Evolutionary conservation across 495 filamentous ascomycete species (phyloP).

Genomic region (Cercophora samala): DNA sequence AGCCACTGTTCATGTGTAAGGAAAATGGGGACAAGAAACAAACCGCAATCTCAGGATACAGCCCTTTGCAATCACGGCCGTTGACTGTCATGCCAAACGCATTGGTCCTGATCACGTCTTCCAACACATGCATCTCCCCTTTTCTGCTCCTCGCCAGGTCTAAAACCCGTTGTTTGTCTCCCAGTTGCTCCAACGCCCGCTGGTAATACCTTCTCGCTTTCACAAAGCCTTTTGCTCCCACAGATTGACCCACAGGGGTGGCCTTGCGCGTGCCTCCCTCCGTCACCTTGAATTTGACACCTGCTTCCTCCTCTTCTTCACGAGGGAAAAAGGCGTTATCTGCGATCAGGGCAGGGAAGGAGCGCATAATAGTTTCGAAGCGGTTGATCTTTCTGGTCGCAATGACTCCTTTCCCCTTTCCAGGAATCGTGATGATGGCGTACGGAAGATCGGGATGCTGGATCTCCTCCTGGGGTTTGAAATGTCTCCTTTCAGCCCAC

Average conservation of each 20-base stretch:
- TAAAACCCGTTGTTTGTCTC: conserved; percentile 27
- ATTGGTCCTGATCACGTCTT: conserved; percentile 37
- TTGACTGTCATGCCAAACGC: conserved; percentile 31
- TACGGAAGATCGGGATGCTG: conserved; percentile 21
- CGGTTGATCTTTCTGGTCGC: conserved; percentile 31
- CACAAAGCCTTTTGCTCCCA: conserved; percentile 6
- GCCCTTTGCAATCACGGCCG: conserved; percentile 29
- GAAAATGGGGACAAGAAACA: conserved; percentile 9
- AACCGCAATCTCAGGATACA: conserved; percentile 39
- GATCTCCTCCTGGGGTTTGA: conserved; percentile 18
- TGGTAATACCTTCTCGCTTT: conserved; percentile 25
- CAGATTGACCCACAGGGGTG: neutral
- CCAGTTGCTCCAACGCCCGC: conserved; percentile 26
- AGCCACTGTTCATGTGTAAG: neutral
- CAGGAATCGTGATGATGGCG: conserved; percentile 23
- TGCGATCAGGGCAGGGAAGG: conserved; percentile 29
- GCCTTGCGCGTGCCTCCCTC: neutral
- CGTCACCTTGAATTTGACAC: neutral
- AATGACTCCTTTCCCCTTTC: conserved; percentile 33
- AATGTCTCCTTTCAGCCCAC: conserved; percentile 14
- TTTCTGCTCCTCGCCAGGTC: conserved; percentile 60
- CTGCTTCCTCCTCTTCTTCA: conserved; percentile 16
- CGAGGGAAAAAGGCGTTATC: conserved; percentile 31
- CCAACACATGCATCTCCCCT: conserved; percentile 30
- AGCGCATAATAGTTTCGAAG: conserved; percentile 32